Conservation (phyloP, 176 grass and related monocot species). For the Carex cristatella region DNA sequence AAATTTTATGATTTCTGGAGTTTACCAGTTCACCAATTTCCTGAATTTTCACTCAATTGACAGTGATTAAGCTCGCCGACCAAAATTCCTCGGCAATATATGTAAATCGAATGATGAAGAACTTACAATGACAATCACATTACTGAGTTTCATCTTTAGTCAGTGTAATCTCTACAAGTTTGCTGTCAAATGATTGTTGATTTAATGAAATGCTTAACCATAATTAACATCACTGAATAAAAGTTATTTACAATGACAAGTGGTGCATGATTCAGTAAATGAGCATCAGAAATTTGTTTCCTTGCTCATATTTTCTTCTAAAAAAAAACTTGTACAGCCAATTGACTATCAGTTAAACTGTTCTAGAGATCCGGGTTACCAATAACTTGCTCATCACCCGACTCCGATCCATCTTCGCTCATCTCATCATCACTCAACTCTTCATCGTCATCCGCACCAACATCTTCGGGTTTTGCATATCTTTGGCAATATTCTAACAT, state of each 20-base stretch:
- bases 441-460: constrained; percentile 14
- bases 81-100: no score
- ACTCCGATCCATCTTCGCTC: constrained; percentile 31
- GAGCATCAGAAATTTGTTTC: constrained; percentile 17
- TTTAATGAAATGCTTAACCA: not conserved
- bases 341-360: not conserved
- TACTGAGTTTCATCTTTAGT: no score
- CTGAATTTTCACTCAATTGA: no score
- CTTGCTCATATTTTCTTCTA: not conserved
- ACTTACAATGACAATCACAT: no score
- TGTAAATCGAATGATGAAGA: no score
- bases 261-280: constrained; percentile 2
- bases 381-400: constrained; percentile 25
- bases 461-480: constrained; percentile 41
- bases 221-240: not conserved
- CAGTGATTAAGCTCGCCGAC: no score
- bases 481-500: constrained; percentile 35
- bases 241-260: constrained; percentile 18
- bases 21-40: no score
- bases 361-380: constrained; percentile 25
- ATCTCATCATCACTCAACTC: constrained; percentile 41
- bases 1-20: no score
- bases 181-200: not conserved
- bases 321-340: not conserved
- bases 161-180: not conserved